Base-by-base conservation (phyloP, 2,329 filamentous ascomycete genomes). In the Phyllosticta ampelicida region DNA sequence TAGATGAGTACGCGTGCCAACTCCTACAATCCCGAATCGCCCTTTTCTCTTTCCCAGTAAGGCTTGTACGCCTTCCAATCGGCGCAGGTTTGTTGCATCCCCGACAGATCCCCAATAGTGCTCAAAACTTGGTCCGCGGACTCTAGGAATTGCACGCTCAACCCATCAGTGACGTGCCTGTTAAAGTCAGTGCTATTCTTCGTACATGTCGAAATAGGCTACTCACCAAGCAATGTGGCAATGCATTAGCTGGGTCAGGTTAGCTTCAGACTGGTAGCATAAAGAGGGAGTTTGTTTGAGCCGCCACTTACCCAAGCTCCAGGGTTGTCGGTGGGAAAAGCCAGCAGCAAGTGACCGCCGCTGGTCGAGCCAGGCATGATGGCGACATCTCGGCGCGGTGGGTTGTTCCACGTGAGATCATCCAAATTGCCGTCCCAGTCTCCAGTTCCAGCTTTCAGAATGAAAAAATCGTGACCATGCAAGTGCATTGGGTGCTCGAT, bases 121-220 rank as follows among this genome's bases (percentile, higher is more conserved):
- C 36, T n/a, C 36, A 44, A n/a, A 9, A 70, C 68, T 56, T 67
- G 65, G 13, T 61, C 57, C 55, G 68, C 65, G 30, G 71, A 64
- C 64, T 79, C 81, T 9, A 82, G 62, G 63, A 82, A 81, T 65
- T 82, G 77, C 30, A 81, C 68, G 6, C 73, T 75, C 18, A 86
- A 72, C 1, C 70, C 70, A 49, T 71, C 68, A 2, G 63, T 64
- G 0, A 66, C 70, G 55, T 71, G 70, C 66, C 66, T 71, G 3
- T 69, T 69, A 54, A 53, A 9, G 20, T 44, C 30, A 20, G 28
- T 6, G 8, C 16, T 26, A 8, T 8, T 26, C 8, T 20, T 49
- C 29, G 44, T 18, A 56, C 20, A 20, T 21, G 21, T 29, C 21
- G 9, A 29, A 44, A 29, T 8, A 16, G 3, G 26, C 16, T 29